Conservation (phyloP, 225 moss, liverwort and hornwort species). For the Thuidium tamariscinum region DNA sequence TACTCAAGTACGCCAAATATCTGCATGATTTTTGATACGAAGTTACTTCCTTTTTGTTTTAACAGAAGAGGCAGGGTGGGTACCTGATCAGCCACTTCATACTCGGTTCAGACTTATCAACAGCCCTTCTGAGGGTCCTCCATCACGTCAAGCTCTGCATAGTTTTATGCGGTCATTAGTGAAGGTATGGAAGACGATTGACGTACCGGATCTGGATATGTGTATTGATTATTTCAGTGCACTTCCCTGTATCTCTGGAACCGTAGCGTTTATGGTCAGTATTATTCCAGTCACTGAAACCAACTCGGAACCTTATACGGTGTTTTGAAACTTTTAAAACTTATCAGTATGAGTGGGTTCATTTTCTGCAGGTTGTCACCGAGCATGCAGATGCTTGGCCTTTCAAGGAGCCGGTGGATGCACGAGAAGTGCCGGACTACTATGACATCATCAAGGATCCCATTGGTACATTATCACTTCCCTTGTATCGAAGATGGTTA, state of each 20-base stretch:
- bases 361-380: slow-evolving; percentile 44
- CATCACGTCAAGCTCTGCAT: slow-evolving; percentile 66
- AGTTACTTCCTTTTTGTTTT: not conserved
- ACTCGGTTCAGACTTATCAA: slow-evolving; percentile 66
- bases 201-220: not conserved
- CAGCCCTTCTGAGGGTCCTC: slow-evolving; percentile 70
- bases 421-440: slow-evolving; percentile 93
- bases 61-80: slow-evolving; percentile 92
- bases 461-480: slow-evolving; percentile 41
- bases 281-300: not conserved
- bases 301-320: not conserved
- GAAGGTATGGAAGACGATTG: slow-evolving; percentile 42
- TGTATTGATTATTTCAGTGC: not conserved
- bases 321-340: not conserved
- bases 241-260: not conserved
- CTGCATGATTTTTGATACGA: not conserved
- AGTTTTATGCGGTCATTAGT: slow-evolving; percentile 76
- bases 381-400: slow-evolving; percentile 98
- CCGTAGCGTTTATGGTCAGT: not conserved
- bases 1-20: not conserved
- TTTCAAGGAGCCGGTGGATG: slow-evolving; percentile 97
- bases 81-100: slow-evolving; percentile 60
- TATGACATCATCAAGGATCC: slow-evolving; percentile 99
- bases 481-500: not conserved
- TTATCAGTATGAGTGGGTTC: not conserved